Evolutionary conservation across 2,329 filamentous ascomycete genomes (phyloP).

Genomic region (Elsinoe australis): DNA sequence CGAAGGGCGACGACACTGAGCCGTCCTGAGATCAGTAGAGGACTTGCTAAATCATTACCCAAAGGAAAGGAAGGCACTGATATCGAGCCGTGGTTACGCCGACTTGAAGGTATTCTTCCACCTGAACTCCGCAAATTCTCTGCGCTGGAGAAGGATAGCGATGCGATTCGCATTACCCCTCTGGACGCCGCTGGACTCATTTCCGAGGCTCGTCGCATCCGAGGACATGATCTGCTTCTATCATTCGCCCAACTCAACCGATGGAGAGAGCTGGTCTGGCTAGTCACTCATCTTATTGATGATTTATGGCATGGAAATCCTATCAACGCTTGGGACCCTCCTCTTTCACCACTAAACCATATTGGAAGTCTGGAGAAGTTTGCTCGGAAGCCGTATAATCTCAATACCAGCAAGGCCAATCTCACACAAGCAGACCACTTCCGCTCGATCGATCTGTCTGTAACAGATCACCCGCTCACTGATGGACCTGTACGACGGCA

Average conservation of each 20-base stretch:
- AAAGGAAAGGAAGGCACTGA: neutral
- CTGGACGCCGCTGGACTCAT: neutral
- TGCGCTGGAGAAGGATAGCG: neutral
- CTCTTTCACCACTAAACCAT: neutral
- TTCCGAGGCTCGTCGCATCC: constrained; percentile 9
- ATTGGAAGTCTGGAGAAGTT: constrained; percentile 21
- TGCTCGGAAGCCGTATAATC: constrained; percentile 11
- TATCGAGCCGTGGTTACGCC: constrained; percentile 27
- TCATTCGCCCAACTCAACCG: constrained; percentile 24
- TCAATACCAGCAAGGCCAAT: neutral
- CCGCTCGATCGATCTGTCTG: constrained; percentile 3
- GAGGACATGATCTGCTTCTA: constrained; percentile 8
- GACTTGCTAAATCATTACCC: neutral
- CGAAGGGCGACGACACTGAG: neutral
- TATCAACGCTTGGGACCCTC: constrained; percentile 1
- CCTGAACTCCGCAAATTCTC: constrained; percentile 25
- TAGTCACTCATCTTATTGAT: constrained; percentile 38
- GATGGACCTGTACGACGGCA: neutral
- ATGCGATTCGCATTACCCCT: neutral
- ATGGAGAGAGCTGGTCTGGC: constrained; percentile 41
- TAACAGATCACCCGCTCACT: constrained; percentile 10
- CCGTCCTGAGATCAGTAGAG: neutral
- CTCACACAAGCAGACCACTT: neutral
- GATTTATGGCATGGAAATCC: constrained; percentile 21
- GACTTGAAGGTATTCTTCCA: constrained; percentile 34